phyloP scores from a whole-genome alignment of 805 yeast species.

The Wickerhamomyces sydowiorum region DNA sequence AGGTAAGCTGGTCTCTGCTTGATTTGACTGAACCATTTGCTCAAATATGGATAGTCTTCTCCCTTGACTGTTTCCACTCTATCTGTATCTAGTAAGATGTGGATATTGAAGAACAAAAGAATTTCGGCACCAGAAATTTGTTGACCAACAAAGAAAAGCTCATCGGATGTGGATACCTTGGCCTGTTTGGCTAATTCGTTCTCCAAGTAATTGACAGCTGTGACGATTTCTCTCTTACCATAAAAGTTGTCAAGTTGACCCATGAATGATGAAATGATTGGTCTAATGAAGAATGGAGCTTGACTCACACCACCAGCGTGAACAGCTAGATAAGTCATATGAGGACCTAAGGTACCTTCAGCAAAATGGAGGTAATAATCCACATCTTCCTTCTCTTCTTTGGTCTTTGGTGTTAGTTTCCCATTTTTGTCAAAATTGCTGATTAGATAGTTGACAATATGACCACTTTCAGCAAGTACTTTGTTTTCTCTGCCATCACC shows the following conservation, averaged over 20 bases:
- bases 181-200: neutral
- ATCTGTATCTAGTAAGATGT: conserved; percentile 17
- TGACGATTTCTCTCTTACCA: conserved; percentile 27
- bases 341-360: conserved; percentile 60
- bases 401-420: conserved; percentile 31
- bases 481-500: conserved; percentile 20
- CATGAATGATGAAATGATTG: conserved; percentile 17
- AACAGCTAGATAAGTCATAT: conserved; percentile 28
- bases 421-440: conserved; percentile 40
- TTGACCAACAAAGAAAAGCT: conserved; percentile 10
- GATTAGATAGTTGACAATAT: conserved; percentile 47
- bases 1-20: conserved; percentile 19
- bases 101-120: conserved; percentile 38
- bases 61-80: conserved; percentile 5
- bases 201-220: neutral
- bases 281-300: conserved; percentile 44
- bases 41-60: conserved; percentile 22
- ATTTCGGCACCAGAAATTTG: conserved; percentile 42
- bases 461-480: conserved; percentile 54
- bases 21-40: conserved; percentile 21
- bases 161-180: neutral
- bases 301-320: conserved; percentile 31
- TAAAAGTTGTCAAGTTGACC: neutral
- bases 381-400: conserved; percentile 35
- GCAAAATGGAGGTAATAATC: conserved; percentile 49